Percentiles rank a stretch among this genome's conserved stretches.
Evolutionary conservation across 306 rosid species (phyloP).

Genomic region (Hylodesmum podocarpum): DNA sequence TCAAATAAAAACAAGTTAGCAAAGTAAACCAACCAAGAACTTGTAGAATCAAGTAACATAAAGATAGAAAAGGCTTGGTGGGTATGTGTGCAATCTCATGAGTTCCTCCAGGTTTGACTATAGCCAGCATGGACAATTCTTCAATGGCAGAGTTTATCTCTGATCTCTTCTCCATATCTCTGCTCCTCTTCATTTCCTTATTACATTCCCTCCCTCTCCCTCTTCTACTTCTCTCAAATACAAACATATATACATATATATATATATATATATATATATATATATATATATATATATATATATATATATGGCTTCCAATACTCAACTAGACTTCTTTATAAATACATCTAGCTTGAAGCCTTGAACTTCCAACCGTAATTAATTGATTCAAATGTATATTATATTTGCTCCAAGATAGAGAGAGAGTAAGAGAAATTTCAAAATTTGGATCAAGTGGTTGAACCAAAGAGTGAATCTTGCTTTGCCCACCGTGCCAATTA

Average conservation of each 20-base stretch:
- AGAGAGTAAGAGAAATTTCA: neutral
- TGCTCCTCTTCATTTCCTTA: constrained; percentile 47
- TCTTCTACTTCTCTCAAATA: neutral
- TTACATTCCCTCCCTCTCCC: neutral
- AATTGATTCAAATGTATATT: constrained; percentile 15
- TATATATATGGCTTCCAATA: constrained; percentile 5
- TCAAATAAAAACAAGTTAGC: constrained; percentile 23
- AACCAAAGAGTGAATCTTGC: constrained; percentile 20
- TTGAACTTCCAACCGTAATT: constrained; percentile 25
- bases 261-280: too few species aligned
- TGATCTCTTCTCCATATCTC: constrained; percentile 56
- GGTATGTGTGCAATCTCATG: constrained; percentile 54
- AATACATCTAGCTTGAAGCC: constrained; percentile 1
- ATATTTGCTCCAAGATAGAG: neutral
- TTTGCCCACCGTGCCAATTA: constrained; percentile 6
- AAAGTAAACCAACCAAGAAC: constrained; percentile 65
- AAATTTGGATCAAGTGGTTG: constrained; percentile 25
- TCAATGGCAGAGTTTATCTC: constrained; percentile 74
- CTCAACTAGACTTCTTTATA: constrained; percentile 6
- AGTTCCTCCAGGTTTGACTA: constrained; percentile 39
- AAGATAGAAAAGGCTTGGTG: constrained; percentile 69
- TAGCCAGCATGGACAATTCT: constrained; percentile 50
- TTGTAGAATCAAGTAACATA: constrained; percentile 66
- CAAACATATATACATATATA: neutral
- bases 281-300: too few species aligned